Conservation (phyloP, 768 basidiomycete species). For the Amanita rubescens region DNA sequence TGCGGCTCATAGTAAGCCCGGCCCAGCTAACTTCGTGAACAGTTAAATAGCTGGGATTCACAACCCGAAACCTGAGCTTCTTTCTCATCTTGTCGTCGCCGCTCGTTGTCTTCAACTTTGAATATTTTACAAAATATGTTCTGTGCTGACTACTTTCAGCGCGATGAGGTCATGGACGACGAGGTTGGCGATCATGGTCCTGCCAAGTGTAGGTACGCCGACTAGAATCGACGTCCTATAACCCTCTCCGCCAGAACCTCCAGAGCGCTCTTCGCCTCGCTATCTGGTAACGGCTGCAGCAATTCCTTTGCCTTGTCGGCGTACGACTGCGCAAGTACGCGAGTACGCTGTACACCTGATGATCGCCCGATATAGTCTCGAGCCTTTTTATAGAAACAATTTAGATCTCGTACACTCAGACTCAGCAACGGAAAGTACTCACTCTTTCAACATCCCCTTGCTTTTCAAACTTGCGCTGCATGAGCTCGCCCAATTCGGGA, state of each 20-base stretch:
- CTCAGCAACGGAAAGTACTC: slow-evolving; percentile 9
- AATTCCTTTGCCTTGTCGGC: slow-evolving; percentile 74
- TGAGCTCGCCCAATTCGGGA: slow-evolving; percentile 81
- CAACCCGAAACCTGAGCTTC: neutral
- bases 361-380: slow-evolving; percentile 66
- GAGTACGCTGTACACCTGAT: slow-evolving; percentile 76
- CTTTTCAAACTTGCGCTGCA: slow-evolving; percentile 72
- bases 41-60: neutral
- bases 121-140: neutral
- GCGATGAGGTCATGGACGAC: neutral
- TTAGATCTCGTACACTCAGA: slow-evolving; percentile 5
- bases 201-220: too few relatives aligned
- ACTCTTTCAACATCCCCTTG: slow-evolving; percentile 86
- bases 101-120: neutral
- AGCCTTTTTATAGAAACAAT: slow-evolving; percentile 42
- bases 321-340: slow-evolving; percentile 69
- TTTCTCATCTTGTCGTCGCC: neutral
- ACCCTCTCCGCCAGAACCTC: slow-evolving; percentile 73
- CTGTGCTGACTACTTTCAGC: neutral
- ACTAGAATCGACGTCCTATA: slow-evolving; percentile 40
- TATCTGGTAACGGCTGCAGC: slow-evolving; percentile 67
- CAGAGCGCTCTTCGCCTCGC: slow-evolving; percentile 73
- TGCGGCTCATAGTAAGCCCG: neutral
- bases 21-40: neutral
- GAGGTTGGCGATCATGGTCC: neutral